These are phyloP conservation scores for Candida saitoana DNA, from an alignment of 805 yeast species.

Conservation along the genomic window DNA sequence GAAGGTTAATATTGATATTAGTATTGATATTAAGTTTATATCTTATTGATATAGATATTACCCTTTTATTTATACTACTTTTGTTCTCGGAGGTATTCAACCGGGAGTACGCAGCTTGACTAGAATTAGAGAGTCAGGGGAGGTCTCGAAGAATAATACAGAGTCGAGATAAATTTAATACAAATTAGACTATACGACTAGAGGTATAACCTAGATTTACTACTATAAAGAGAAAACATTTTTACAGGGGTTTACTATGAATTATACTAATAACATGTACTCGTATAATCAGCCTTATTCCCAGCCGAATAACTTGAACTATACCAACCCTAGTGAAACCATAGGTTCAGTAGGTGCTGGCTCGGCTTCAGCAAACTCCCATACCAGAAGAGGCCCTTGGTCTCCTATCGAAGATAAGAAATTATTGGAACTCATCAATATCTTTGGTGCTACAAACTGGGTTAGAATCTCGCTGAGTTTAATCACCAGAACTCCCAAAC, in stretches of 20 bases:
- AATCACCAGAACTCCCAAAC: constrained; percentile 81
- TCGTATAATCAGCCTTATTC: constrained; percentile 2
- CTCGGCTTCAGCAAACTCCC: constrained; percentile 1
- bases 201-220: not conserved
- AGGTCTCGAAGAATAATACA: no score
- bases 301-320: not conserved
- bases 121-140: no score
- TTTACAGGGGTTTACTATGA: no score
- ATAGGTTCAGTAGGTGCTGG: not conserved
- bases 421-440: constrained; percentile 61
- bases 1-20: not conserved
- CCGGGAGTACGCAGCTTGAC: no score
- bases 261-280: constrained; percentile 2
- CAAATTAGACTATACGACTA: no score
- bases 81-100: not conserved
- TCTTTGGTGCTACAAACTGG: constrained; percentile 84
- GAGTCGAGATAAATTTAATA: no score
- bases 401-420: constrained; percentile 77
- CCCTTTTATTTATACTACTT: no score
- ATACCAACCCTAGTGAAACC: constrained; percentile 1
- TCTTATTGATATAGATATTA: not conserved
- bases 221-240: not conserved
- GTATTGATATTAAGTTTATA: not conserved
- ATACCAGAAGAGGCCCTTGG: constrained; percentile 77
- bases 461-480: constrained; percentile 73